Percentiles rank a stretch among this genome's conserved stretches.
Conservation (phyloP, 2,329 filamentous ascomycete genomes). For the Penicillium sp. region DNA sequence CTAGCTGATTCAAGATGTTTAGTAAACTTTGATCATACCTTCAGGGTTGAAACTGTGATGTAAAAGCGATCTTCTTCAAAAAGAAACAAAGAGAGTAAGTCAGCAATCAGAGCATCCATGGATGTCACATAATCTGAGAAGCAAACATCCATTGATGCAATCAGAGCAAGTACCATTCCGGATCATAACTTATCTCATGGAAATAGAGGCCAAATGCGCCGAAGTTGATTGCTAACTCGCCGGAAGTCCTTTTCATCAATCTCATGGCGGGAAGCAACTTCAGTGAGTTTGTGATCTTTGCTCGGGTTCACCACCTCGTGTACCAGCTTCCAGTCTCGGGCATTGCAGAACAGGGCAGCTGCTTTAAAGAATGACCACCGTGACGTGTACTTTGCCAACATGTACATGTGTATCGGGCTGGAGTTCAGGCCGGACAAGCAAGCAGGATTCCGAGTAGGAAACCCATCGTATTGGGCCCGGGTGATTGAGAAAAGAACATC, state of each 20-base stretch:
- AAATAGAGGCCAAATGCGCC: constrained; percentile 37
- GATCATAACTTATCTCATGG: constrained; percentile 9
- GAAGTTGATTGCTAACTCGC: constrained; percentile 25
- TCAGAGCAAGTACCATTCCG: background rate
- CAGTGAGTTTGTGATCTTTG: constrained; percentile 33
- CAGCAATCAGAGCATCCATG: too few species aligned
- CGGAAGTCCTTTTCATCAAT: constrained; percentile 35
- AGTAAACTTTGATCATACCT: background rate
- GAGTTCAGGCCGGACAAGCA: constrained; percentile 19
- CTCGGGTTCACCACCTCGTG: constrained; percentile 47
- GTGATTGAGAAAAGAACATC: constrained; percentile 45
- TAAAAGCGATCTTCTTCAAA: background rate
- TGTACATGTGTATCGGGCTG: constrained; percentile 37
- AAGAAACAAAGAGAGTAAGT: background rate
- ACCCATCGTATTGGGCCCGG: constrained; percentile 40
- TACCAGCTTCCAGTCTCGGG: constrained; percentile 22
- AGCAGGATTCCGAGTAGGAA: constrained; percentile 29
- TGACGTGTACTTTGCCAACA: constrained; percentile 45
- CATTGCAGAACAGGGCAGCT: constrained; percentile 32
- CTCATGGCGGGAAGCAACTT: constrained; percentile 40
- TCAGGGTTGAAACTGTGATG: background rate
- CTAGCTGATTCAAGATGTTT: too few species aligned
- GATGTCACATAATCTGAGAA: background rate
- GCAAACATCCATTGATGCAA: background rate
- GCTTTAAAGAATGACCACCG: constrained; percentile 43